A percentile compares a stretch with the other conserved stretches of the same genome.
phyloP scores from a whole-genome alignment of 352 stramenopile species.

The Pythium oligandrum region DNA sequence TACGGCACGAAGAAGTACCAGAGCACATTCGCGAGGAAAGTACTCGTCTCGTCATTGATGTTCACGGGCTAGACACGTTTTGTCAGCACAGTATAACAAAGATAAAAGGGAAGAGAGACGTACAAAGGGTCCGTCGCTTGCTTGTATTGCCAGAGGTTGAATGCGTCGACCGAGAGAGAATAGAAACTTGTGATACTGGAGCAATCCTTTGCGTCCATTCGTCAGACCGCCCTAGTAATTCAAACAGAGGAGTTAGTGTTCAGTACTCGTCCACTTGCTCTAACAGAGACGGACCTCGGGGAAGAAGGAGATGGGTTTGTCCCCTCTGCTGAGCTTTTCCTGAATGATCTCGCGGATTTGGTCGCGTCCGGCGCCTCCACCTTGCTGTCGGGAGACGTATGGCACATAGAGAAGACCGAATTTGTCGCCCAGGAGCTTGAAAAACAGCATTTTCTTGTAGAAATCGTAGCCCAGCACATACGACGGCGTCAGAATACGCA shows the following conservation, averaged over 20 bases:
- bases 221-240: conserved; percentile 48
- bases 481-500: conserved; percentile 33
- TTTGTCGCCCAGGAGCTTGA: conserved; percentile 53
- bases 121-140: conserved; percentile 63
- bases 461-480: conserved; percentile 78
- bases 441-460: conserved; percentile 79
- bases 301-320: conserved; percentile 57
- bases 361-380: conserved; percentile 40
- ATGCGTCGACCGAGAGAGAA: conserved; percentile 61
- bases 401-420: conserved; percentile 64
- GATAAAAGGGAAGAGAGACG: conserved; percentile 7
- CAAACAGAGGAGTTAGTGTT: conserved; percentile 1
- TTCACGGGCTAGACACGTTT: conserved; percentile 44
- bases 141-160: conserved; percentile 58
- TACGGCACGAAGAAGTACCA: conserved; percentile 72
- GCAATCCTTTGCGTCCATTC: conserved; percentile 51
- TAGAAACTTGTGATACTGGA: conserved; percentile 80
- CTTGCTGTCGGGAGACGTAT: conserved; percentile 57
- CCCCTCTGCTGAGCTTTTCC: conserved; percentile 36
- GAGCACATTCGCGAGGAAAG: conserved; percentile 63
- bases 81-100: conserved; percentile 1
- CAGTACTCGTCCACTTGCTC: background rate
- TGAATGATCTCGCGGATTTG: conserved; percentile 57
- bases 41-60: conserved; percentile 77
- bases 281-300: conserved; percentile 31